phyloP scores from a whole-genome alignment of 2,329 filamentous ascomycete species.

The Monascus ruber region DNA sequence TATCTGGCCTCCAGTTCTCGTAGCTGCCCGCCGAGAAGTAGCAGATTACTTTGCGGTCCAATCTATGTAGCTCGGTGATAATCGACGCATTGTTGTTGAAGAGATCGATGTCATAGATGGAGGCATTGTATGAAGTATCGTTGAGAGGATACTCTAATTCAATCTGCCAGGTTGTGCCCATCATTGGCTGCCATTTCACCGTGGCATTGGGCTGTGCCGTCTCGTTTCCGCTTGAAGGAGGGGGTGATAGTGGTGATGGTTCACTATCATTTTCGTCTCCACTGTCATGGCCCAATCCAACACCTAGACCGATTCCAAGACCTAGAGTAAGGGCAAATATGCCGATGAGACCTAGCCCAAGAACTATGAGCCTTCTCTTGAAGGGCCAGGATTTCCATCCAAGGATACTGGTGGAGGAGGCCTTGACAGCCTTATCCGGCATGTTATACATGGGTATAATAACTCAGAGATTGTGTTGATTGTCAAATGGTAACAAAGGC shows the following conservation, averaged over 20 bases:
- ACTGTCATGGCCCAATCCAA: slow-evolving; percentile 37
- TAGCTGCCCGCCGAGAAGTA: slow-evolving; percentile 65
- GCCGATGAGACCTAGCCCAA: slow-evolving; percentile 11
- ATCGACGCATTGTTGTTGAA: slow-evolving; percentile 41
- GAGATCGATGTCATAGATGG: slow-evolving; percentile 51
- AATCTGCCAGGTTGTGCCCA: slow-evolving; percentile 51
- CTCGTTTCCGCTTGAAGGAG: slow-evolving; percentile 12
- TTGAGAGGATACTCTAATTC: slow-evolving; percentile 36
- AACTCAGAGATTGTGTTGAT: too few species aligned
- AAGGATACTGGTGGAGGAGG: too few species aligned
- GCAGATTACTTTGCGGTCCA: slow-evolving; percentile 55
- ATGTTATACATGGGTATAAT: too few species aligned
- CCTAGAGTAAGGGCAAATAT: slow-evolving; percentile 42
- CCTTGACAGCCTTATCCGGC: too few species aligned
- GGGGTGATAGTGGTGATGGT: background rate
- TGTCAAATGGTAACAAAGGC: too few species aligned
- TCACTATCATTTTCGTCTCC: slow-evolving; percentile 11
- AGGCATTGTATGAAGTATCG: slow-evolving; percentile 39
- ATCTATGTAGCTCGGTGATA: slow-evolving; percentile 38
- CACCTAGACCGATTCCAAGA: slow-evolving; percentile 46
- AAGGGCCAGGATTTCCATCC: too few species aligned
- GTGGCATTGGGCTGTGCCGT: slow-evolving; percentile 10
- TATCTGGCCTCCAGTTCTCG: slow-evolving; percentile 53
- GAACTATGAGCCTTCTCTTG: slow-evolving; percentile 23
- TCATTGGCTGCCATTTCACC: slow-evolving; percentile 42